Base-by-base conservation (phyloP, 163 green algal genomes). In the Chloromonas sp. region DNA sequence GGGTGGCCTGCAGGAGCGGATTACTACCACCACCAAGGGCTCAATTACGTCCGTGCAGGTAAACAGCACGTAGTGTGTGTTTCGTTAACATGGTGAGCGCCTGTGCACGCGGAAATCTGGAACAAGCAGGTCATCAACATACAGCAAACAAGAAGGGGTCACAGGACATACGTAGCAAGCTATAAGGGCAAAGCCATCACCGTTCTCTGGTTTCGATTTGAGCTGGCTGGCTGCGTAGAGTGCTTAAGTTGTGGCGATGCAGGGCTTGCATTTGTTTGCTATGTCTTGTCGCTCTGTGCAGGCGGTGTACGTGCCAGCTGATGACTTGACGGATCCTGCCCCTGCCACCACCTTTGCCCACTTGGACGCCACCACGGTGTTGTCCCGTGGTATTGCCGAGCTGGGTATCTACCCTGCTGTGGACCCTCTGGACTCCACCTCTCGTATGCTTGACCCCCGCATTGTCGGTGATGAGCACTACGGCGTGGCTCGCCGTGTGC, bases 321-420 rank as follows among this genome's bases (percentile, higher is more conserved):
- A 99, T 91, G 97, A 99, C 88, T 87, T 99, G 90, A 99, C 97
- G 71, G 97, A 99, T 89, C 97, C 97, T 84, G 97, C 97, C 57
- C 97, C 97, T 77, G 97, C 97, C 85, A 99, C 97, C 81, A 99
- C 97, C 76, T 99, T 99, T 87, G 97, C 97, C 14, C 97, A 99
- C 89, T 92, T 99, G 91, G 97, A 99, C 84, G 97, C 97, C 85
- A 99, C 97, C 59, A 99, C 97, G 58, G 97, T 99, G 95, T 89
- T 99, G 88, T 99, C 97, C 8, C 96, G 97, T 83, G 89, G 91
- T 81, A 99, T 99, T 90, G 95, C 97, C 70, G 97, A 99, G 95
- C 91, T 99, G 91, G 97, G 97, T 89, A 99, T 99, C 92, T 99
- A 99, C 93, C 97, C 97, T 0, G 97, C 97, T 60, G 97, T 99